A percentile compares a stretch with the other conserved stretches of the same genome.
Evolutionary conservation across 768 basidiomycete species (phyloP).

Genomic region (Kwoniella shandongensis): DNA sequence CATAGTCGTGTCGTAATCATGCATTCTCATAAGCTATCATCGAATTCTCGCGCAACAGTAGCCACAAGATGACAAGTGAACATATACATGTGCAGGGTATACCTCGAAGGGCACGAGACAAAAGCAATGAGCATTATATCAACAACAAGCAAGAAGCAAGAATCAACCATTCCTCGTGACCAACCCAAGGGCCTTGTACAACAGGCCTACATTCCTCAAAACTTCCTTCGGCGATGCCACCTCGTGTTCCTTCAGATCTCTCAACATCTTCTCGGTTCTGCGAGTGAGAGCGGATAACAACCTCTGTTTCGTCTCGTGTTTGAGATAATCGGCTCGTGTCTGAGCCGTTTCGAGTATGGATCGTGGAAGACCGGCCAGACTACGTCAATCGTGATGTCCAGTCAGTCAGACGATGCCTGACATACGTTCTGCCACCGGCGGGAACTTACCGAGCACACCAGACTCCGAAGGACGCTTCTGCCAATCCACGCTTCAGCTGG

Average conservation of each 20-base stretch:
- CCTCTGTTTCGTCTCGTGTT: constrained; percentile 55
- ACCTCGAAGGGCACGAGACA: background rate
- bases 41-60: too few species aligned
- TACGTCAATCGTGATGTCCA: constrained; percentile 8
- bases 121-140: too few species aligned
- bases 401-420: background rate
- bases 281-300: constrained; percentile 21
- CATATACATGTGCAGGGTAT: constrained; percentile 1
- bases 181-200: constrained; percentile 21
- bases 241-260: background rate
- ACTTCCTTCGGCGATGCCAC: background rate
- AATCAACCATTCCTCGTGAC: background rate
- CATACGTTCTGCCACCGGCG: background rate
- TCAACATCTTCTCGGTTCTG: constrained; percentile 15
- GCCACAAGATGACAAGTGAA: background rate
- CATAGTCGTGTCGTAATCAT: too few species aligned
- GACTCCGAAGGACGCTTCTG: constrained; percentile 80
- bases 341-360: constrained; percentile 65
- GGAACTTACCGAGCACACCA: constrained; percentile 67
- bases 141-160: too few species aligned
- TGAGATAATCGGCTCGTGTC: constrained; percentile 60
- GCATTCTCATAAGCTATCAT: too few species aligned
- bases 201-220: constrained; percentile 14
- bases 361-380: constrained; percentile 79
- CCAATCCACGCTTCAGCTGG: constrained; percentile 67